Evolutionary conservation across 768 basidiomycete species (phyloP).

Genomic region (Panellus pusillus): DNA sequence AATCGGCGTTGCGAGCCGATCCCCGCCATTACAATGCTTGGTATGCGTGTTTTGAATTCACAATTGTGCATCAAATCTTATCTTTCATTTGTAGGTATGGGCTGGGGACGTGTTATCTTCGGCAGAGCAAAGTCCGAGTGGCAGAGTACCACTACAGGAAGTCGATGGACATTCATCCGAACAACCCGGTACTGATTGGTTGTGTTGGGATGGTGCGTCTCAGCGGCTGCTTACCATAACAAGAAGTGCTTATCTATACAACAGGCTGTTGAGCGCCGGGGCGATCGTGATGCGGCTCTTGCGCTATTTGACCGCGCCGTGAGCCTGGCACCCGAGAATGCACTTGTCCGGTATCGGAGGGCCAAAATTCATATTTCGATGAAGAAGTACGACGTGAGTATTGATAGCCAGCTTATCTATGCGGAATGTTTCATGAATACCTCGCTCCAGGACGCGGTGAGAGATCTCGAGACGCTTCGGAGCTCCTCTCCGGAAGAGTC

Average conservation of each 20-base stretch:
- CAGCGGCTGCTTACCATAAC: constrained; percentile 20
- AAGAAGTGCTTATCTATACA: constrained; percentile 20
- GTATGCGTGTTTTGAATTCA: constrained; percentile 51
- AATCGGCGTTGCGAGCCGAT: constrained; percentile 89
- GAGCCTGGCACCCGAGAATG: constrained; percentile 78
- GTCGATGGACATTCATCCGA: constrained; percentile 89
- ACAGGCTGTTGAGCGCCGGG: constrained; percentile 87
- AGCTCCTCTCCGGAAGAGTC: constrained; percentile 91
- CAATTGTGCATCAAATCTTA: constrained; percentile 26
- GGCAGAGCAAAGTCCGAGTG: constrained; percentile 88
- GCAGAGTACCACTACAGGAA: constrained; percentile 97
- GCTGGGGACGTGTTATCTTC: constrained; percentile 94
- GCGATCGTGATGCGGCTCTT: constrained; percentile 74
- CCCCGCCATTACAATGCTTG: constrained; percentile 97
- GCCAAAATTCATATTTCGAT: constrained; percentile 88
- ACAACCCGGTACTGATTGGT: constrained; percentile 92
- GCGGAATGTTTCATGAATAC: constrained; percentile 24
- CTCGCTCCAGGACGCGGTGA: constrained; percentile 65
- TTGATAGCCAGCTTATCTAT: constrained; percentile 19
- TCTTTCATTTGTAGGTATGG: constrained; percentile 78
- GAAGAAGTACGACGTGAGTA: constrained; percentile 77
- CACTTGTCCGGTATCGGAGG: constrained; percentile 91
- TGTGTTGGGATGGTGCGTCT: constrained; percentile 92
- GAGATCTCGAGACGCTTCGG: constrained; percentile 78
- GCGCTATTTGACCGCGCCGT: constrained; percentile 81